Evolutionary conservation across 2,329 filamentous ascomycete species (phyloP).

Genomic region (Alternaria gaisen): DNA sequence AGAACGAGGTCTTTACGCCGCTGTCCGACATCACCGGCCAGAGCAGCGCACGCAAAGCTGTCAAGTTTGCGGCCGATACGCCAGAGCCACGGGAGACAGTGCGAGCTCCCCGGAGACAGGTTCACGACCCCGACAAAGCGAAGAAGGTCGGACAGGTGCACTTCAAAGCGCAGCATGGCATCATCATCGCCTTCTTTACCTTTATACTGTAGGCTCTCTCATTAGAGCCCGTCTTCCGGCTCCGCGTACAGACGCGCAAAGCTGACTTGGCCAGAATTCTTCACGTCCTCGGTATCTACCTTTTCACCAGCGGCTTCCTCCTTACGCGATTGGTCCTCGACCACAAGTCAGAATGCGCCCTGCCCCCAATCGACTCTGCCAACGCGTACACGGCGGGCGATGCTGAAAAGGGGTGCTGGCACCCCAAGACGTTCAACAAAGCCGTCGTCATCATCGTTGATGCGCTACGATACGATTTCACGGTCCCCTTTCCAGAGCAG

Average conservation of each 20-base stretch:
- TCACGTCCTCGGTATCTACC: conserved; percentile 82
- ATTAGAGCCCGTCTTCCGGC: not conserved
- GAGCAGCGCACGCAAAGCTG: conserved; percentile 42
- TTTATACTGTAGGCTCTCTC: conserved; percentile 65
- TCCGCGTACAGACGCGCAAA: not conserved
- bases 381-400: conserved; percentile 51
- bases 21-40: conserved; percentile 49
- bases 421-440: conserved; percentile 91
- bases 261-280: conserved; percentile 62
- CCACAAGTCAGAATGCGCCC: conserved; percentile 78
- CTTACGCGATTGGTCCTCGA: conserved; percentile 84
- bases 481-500: conserved; percentile 74
- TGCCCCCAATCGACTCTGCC: conserved; percentile 70
- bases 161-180: conserved; percentile 63
- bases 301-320: conserved; percentile 95
- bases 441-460: conserved; percentile 92
- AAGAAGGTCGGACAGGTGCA: conserved; percentile 57
- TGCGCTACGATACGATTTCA: conserved; percentile 95
- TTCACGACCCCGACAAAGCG: conserved; percentile 31
- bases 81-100: conserved; percentile 32
- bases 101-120: conserved; percentile 12
- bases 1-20: conserved; percentile 49
- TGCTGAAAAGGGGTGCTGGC: conserved; percentile 82
- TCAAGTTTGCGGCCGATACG: conserved; percentile 14
- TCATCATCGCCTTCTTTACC: conserved; percentile 71